Evolutionary conservation across 2,329 filamentous ascomycete species (phyloP).

Genomic region (Trichophyton verrucosum): DNA sequence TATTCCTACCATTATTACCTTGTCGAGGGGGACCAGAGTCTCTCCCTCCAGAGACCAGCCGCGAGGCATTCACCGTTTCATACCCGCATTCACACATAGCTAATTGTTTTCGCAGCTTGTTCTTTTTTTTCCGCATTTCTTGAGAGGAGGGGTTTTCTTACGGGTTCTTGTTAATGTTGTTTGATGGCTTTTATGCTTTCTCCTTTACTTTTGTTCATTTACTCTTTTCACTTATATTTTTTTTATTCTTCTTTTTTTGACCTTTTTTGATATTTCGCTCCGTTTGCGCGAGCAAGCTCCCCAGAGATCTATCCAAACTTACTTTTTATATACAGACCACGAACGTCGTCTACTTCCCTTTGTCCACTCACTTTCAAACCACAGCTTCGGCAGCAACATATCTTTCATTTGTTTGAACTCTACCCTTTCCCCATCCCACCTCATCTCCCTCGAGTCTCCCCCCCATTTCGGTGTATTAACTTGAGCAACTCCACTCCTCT

Average conservation of each 20-base stretch:
- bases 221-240: not conserved
- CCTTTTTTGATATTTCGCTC: conserved; percentile 2
- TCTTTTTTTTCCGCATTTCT: conserved; percentile 3
- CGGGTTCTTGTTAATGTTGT: not conserved
- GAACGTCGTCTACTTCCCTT: not conserved
- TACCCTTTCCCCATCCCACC: not conserved
- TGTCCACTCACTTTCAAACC: not conserved
- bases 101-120: not conserved
- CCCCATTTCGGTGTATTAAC: conserved; percentile 1
- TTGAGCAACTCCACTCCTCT: not conserved
- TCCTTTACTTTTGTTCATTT: not conserved
- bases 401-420: not conserved
- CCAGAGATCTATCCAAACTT: conserved; percentile 5
- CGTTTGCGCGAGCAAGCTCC: conserved; percentile 10
- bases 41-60: conserved; percentile 2
- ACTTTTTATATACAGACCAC: conserved; percentile 7
- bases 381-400: conserved; percentile 4
- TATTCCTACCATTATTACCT: not conserved
- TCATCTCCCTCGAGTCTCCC: not conserved
- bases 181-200: not conserved
- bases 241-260: not conserved
- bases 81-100: conserved; percentile 2
- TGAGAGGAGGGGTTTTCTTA: not conserved
- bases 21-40: not conserved
- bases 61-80: conserved; percentile 1